Evolutionary conservation across 371 early-diverging fungal species (phyloP).

Genomic region (Fennellomyces sp.): DNA sequence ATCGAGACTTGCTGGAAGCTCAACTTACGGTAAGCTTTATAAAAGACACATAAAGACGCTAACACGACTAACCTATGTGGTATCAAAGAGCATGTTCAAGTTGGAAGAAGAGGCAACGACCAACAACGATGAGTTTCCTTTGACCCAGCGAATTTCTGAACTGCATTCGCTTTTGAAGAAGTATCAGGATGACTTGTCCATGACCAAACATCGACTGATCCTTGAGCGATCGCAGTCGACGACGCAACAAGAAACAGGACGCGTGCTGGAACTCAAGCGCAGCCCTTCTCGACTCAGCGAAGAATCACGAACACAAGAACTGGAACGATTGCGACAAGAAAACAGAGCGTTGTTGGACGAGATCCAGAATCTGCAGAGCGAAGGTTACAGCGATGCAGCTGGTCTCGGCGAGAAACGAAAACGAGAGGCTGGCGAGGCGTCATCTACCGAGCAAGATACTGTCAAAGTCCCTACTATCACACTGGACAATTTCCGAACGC

Average conservation of each 20-base stretch:
- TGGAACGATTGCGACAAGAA: constrained; percentile 63
- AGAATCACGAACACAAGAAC: constrained; percentile 64
- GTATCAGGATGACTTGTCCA: not conserved
- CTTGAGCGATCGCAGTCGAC: not conserved
- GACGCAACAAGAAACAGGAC: constrained; percentile 29
- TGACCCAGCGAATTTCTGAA: constrained; percentile 59
- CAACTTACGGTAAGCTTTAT: constrained; percentile 47
- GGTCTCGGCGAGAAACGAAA: not conserved
- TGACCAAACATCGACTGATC: not conserved
- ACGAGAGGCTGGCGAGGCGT: not conserved
- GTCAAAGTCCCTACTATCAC: constrained; percentile 55
- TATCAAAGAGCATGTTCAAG: constrained; percentile 61
- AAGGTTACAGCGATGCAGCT: not conserved
- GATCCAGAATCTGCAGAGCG: constrained; percentile 15
- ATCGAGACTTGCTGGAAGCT: constrained; percentile 49
- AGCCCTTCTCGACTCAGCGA: constrained; percentile 73
- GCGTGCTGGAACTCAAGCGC: constrained; percentile 70
- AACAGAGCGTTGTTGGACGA: constrained; percentile 49
- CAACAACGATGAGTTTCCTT: constrained; percentile 46
- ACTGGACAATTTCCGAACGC: constrained; percentile 56
- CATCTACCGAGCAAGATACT: not conserved
- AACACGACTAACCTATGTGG: not conserved
- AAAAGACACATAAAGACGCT: not conserved
- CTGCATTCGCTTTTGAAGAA: constrained; percentile 60
- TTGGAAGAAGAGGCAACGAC: constrained; percentile 46